A percentile compares a stretch with the other conserved stretches of the same genome.
Evolutionary conservation across 139 green algal genomes (phyloP).

Genomic region (Diplosphaera chodatii): DNA sequence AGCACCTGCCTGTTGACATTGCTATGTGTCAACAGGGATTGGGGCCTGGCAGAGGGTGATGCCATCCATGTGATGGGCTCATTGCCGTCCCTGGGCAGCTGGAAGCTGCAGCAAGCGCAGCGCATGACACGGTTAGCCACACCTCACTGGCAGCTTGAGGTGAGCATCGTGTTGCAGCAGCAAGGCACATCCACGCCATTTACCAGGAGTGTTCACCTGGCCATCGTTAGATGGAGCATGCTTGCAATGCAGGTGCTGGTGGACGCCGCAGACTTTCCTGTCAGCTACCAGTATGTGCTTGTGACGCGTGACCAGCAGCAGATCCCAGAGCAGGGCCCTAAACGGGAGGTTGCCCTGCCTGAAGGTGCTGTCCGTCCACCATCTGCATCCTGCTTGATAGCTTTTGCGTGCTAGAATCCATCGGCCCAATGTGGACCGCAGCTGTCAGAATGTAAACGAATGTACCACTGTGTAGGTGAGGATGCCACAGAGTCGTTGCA

Average conservation of each 20-base stretch:
- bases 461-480: too few species aligned
- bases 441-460: too few species aligned
- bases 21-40: constrained; percentile 36
- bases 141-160: constrained; percentile 39
- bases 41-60: constrained; percentile 32
- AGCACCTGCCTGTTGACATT: too few species aligned
- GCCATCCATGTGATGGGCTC: constrained; percentile 57
- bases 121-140: constrained; percentile 22
- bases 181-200: too few species aligned
- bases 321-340: constrained; percentile 21
- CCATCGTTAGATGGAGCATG: too few species aligned
- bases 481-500: too few species aligned
- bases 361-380: too few species aligned
- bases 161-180: constrained; percentile 10
- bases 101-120: constrained; percentile 64
- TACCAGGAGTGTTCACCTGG: too few species aligned
- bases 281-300: constrained; percentile 86
- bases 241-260: constrained; percentile 40
- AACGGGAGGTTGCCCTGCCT: constrained; percentile 8
- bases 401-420: too few species aligned
- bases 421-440: too few species aligned
- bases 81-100: constrained; percentile 63
- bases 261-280: constrained; percentile 55
- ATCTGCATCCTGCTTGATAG: too few species aligned
- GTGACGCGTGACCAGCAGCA: constrained; percentile 2